Evolutionary conservation across 2,329 filamentous ascomycete genomes (phyloP), one percentile per base, ranked within the genome.

Genomic region (Nothomitra cinnamomea): DNA sequence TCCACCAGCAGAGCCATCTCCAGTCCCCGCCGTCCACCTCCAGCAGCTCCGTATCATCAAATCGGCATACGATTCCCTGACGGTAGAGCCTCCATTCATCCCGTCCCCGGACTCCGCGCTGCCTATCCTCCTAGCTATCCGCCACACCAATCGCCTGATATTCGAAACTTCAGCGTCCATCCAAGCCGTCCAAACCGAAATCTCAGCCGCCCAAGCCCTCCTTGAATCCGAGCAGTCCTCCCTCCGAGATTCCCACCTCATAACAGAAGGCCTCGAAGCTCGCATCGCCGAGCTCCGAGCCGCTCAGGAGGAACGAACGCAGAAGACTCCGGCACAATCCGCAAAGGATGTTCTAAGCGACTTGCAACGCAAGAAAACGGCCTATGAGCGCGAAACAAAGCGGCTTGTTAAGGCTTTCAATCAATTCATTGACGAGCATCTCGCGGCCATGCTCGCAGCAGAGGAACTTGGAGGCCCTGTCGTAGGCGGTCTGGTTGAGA

Each of bases 381-480:
- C 67, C 41, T 83, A 87, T 60, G 77, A 83, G 54, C 69, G 65
- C 52, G 76, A 82, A 58, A 82, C 80, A 1, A 69, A 71, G 1
- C 72, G 69, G 42, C 69, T 92, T 15, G 76, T 84, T 54, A 75
- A 74, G 55, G 73, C 77, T 0, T 73, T 94, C 54, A 77, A 82
- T 57, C 70, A 69, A 15, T 94, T 94, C 61, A 81, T 90, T 55
- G 78, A 85, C 57, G 70, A 78, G 43, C 75, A 79, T 41, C 73
- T 94, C 1, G 83, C 84, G 1, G 68, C 77, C 2, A 85, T 90
- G 79, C 72, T 94, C 43, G 87, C 86, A 5, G 85, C 85, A 0
- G 87, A 94, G 67, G 85, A 88, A 61, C 73, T 89, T 1, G 87
- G 87, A 6, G 87, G 87, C 0, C 87, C 87, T 0, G 82, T 88